Conservation (phyloP, 331 rosid genomes). For the Malus hybrid region DNA sequence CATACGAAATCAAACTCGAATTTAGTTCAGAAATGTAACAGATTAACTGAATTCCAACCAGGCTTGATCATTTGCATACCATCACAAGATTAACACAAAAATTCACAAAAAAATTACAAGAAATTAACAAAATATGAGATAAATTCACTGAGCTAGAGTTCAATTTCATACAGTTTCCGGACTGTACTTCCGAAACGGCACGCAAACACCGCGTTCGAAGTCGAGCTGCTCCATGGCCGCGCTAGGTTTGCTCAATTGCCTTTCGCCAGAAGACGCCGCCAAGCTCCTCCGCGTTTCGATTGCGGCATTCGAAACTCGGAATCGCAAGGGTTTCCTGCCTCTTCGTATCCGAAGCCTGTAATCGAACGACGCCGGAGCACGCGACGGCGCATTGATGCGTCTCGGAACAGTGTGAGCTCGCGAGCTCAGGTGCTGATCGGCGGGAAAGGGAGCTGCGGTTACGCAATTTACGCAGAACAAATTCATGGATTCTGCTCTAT, state of each 20-base stretch:
- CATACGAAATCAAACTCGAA: neutral
- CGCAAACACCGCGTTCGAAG: constrained; percentile 92
- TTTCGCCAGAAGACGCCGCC: neutral
- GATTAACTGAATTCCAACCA: neutral
- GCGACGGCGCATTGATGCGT: neutral
- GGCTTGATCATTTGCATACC: neutral
- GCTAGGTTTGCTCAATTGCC: constrained; percentile 32
- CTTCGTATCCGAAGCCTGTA: neutral
- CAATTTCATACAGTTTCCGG: constrained; percentile 68
- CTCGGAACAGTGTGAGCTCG: neutral
- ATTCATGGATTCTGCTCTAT: constrained; percentile 18
- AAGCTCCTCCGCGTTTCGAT: constrained; percentile 6
- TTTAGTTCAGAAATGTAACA: neutral
- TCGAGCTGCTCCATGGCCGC: constrained; percentile 90
- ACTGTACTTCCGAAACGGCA: constrained; percentile 93
- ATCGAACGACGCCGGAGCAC: neutral
- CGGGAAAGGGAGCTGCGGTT: constrained; percentile 7
- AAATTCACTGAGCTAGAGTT: neutral
- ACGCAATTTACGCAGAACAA: constrained; percentile 18
- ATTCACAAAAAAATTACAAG: neutral
- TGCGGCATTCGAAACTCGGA: constrained; percentile 25
- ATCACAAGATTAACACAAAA: neutral
- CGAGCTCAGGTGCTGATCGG: neutral
- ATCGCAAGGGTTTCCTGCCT: neutral
- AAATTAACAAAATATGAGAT: neutral